Evolutionary conservation across 768 basidiomycete genomes (phyloP).

Genomic region (Leccinum ochraceum): DNA sequence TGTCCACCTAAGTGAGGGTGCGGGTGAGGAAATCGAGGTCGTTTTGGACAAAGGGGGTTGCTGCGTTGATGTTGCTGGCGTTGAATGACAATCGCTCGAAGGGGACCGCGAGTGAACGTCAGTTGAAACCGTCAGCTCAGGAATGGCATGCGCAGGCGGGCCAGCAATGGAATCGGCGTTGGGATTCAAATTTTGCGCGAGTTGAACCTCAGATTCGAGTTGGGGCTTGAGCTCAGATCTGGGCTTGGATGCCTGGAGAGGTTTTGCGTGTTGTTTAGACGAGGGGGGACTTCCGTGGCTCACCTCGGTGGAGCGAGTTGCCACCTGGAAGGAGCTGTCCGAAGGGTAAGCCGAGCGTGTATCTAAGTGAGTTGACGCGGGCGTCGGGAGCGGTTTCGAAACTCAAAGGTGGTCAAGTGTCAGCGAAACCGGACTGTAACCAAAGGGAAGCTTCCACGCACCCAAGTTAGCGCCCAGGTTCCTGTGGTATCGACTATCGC

Average conservation of each 20-base stretch:
- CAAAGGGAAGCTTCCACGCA: not conserved
- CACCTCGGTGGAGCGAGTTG: slow-evolving; percentile 18
- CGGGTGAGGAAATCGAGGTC: not conserved
- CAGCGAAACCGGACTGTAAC: not conserved
- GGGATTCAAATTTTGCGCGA: not conserved
- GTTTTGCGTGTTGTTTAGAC: no score
- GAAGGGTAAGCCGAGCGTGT: slow-evolving; percentile 35
- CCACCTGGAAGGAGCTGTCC: slow-evolving; percentile 60
- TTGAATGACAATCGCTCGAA: no score
- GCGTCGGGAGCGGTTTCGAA: slow-evolving; percentile 6
- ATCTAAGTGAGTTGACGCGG: slow-evolving; percentile 9
- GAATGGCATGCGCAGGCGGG: slow-evolving; percentile 30
- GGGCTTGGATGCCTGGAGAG: no score
- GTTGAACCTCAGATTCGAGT: no score
- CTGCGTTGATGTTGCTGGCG: no score
- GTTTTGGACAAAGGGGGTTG: not conserved
- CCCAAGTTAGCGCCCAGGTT: not conserved
- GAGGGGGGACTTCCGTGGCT: slow-evolving; percentile 14
- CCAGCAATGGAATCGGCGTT: slow-evolving; percentile 18
- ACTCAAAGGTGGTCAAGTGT: not conserved
- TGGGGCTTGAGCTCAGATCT: not conserved
- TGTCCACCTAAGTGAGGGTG: not conserved
- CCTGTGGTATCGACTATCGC: no score
- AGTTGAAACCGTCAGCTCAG: slow-evolving; percentile 30
- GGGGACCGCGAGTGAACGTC: slow-evolving; percentile 3